Conservation (phyloP, 2,329 filamentous ascomycete genomes). For the Xylaria sp. region DNA sequence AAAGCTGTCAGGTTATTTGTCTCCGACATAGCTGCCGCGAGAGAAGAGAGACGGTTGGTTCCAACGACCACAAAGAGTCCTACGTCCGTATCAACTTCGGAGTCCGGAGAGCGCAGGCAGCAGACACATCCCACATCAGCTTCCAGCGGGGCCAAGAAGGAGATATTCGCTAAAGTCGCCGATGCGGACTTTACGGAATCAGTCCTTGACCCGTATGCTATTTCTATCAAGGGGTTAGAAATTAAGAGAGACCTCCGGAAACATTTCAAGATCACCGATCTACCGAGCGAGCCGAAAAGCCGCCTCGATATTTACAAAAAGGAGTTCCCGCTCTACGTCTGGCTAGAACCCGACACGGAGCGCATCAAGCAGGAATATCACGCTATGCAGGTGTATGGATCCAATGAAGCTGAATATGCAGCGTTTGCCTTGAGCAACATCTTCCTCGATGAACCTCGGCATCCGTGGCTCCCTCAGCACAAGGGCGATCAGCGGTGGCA, state of each 20-base stretch:
- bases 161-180: neutral
- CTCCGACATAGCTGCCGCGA: neutral
- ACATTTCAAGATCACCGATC: neutral
- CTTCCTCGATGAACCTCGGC: neutral
- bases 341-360: neutral
- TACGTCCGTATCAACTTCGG: neutral
- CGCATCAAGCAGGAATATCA: neutral
- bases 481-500: neutral
- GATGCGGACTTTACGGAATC: neutral
- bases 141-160: neutral
- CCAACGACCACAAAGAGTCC: neutral
- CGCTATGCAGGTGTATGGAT: neutral
- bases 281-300: neutral
- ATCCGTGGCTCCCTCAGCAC: neutral
- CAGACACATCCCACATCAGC: neutral
- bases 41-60: neutral
- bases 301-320: neutral
- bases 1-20: neutral
- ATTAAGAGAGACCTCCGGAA: neutral
- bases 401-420: constrained; percentile 5
- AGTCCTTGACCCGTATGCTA: constrained; percentile 2
- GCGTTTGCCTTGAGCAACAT: neutral
- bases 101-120: neutral
- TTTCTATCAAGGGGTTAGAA: neutral
- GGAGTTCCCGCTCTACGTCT: neutral